Conservation (phyloP, 768 basidiomycete genomes). For the Mycena kentingensis region DNA sequence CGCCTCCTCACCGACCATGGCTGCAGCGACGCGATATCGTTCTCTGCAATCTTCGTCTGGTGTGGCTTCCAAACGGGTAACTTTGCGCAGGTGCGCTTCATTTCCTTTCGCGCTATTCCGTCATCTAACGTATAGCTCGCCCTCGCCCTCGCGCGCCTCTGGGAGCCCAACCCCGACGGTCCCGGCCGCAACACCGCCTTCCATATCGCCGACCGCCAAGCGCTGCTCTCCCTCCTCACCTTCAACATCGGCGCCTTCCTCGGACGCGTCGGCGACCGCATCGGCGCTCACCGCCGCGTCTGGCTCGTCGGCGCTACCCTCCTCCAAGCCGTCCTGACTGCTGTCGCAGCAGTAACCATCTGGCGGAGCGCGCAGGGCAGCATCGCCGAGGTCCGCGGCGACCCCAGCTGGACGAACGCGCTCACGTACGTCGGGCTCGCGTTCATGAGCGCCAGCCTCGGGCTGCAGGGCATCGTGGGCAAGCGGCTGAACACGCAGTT, state of each 20-base stretch:
- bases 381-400: constrained; percentile 53
- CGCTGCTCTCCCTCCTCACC: constrained; percentile 74
- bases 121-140: constrained; percentile 51
- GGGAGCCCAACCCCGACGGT: constrained; percentile 47
- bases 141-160: constrained; percentile 81
- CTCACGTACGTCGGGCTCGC: constrained; percentile 71
- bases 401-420: constrained; percentile 71
- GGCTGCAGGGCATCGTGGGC: constrained; percentile 84
- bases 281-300: constrained; percentile 69
- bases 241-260: constrained; percentile 79
- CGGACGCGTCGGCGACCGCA: constrained; percentile 81
- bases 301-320: constrained; percentile 78
- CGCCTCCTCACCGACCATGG: not conserved
- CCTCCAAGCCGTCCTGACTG: constrained; percentile 74
- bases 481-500: constrained; percentile 81
- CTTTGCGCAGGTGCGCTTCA: constrained; percentile 56
- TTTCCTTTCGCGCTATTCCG: not conserved
- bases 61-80: constrained; percentile 86
- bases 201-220: constrained; percentile 82
- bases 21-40: constrained; percentile 66
- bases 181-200: constrained; percentile 55
- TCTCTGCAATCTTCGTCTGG: constrained; percentile 83
- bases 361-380: constrained; percentile 68
- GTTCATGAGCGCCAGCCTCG: constrained; percentile 81
- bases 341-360: constrained; percentile 68